These are phyloP conservation scores for Puccinia polysora DNA, from an alignment of 1,284 basidiomycete species.

Conservation along the genomic window DNA sequence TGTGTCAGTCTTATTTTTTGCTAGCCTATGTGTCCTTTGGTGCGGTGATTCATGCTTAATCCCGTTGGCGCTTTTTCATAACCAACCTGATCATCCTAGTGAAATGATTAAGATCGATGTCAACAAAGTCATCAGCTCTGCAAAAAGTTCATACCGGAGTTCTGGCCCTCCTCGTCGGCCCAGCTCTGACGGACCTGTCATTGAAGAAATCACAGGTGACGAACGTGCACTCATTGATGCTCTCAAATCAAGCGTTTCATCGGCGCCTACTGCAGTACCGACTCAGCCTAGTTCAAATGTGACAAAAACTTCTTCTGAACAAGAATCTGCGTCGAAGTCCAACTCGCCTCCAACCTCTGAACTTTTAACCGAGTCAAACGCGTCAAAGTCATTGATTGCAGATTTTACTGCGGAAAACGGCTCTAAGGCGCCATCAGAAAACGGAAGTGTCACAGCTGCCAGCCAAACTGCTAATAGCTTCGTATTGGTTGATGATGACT, in stretches of 20 bases:
- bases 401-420: no score
- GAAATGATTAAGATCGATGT: conserved; percentile 44
- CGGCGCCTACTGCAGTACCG: conserved; percentile 3
- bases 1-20: conserved; percentile 48
- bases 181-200: conserved; percentile 29
- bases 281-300: neutral
- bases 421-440: conserved; percentile 26
- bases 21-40: neutral
- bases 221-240: conserved; percentile 30
- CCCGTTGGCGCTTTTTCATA: neutral
- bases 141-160: conserved; percentile 1
- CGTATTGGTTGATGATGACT: conserved; percentile 36
- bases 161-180: neutral
- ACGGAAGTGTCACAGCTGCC: conserved; percentile 29
- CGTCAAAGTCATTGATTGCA: neutral
- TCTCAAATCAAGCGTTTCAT: conserved; percentile 14
- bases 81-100: neutral
- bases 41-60: neutral
- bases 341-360: neutral
- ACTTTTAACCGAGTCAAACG: no score
- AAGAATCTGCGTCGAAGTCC: neutral
- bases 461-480: conserved; percentile 40
- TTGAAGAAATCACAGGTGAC: conserved; percentile 41
- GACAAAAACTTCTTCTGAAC: neutral
- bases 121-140: conserved; percentile 27